These are phyloP conservation scores for Arctium lappa DNA, from an alignment of 129 eudicot genomes.

Conservation along the genomic window DNA sequence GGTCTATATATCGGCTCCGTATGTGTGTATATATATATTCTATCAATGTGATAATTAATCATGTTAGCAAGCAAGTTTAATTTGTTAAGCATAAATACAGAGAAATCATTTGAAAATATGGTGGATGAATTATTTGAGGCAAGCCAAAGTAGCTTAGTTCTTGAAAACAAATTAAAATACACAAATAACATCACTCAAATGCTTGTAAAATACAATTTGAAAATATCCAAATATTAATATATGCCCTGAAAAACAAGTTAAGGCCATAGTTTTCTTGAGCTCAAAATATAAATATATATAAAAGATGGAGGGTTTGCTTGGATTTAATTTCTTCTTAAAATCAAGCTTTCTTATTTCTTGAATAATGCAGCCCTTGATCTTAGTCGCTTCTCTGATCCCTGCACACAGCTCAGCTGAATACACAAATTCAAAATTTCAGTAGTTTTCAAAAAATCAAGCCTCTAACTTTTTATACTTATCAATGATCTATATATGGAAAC, in stretches of 20 bases:
- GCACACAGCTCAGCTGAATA: slow-evolving; percentile 29
- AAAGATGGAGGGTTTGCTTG: slow-evolving; percentile 8
- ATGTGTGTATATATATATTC: not conserved
- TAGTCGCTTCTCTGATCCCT: slow-evolving; percentile 45
- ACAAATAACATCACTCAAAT: slow-evolving; percentile 32
- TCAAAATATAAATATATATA: slow-evolving; percentile 24
- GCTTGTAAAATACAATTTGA: slow-evolving; percentile 9
- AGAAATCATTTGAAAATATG: not conserved
- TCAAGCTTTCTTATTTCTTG: slow-evolving; percentile 41
- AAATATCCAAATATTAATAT: slow-evolving; percentile 10
- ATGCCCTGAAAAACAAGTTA: slow-evolving; percentile 23
- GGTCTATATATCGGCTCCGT: not conserved
- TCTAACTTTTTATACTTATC: not conserved
- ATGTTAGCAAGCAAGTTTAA: not conserved
- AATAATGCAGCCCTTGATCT: slow-evolving; percentile 43
- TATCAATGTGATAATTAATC: not conserved
- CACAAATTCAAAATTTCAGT: not conserved
- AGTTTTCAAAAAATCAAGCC: not conserved
- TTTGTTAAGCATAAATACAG: not conserved
- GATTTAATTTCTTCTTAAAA: not conserved
- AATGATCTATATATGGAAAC: not conserved
- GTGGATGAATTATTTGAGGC: slow-evolving; percentile 7
- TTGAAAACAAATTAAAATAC: slow-evolving; percentile 19
- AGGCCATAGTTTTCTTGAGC: slow-evolving; percentile 20
- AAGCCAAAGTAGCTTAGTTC: slow-evolving; percentile 15